Evolutionary conservation across 352 stramenopile species (phyloP).

Genomic region (Phytophthora fragariae): DNA sequence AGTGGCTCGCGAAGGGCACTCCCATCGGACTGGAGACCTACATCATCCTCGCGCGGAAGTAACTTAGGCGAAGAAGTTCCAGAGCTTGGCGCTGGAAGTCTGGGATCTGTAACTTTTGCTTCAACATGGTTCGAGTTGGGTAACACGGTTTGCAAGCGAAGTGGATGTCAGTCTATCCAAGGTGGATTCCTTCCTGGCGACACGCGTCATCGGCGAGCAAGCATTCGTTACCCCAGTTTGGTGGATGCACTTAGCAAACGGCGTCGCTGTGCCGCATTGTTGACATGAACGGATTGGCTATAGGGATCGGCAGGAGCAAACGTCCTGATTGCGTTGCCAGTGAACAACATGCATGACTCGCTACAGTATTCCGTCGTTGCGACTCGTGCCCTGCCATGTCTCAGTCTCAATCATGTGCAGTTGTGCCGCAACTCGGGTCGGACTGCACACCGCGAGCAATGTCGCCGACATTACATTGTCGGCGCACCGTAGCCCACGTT

Average conservation of each 20-base stretch:
- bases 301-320: neutral
- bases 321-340: neutral
- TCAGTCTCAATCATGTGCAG: slow-evolving; percentile 20
- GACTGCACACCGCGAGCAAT: neutral
- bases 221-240: neutral
- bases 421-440: slow-evolving; percentile 3
- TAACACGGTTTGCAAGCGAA: slow-evolving; percentile 30
- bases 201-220: slow-evolving; percentile 13
- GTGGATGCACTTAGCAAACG: slow-evolving; percentile 5
- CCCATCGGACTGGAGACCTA: slow-evolving; percentile 68
- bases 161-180: slow-evolving; percentile 9
- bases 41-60: slow-evolving; percentile 55
- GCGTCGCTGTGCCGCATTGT: neutral
- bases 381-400: slow-evolving; percentile 15
- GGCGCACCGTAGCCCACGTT: neutral
- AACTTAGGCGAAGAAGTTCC: neutral
- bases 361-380: slow-evolving; percentile 7
- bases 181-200: neutral
- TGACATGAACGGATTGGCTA: neutral
- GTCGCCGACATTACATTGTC: neutral
- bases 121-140: slow-evolving; percentile 29
- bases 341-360: too few species aligned
- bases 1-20: slow-evolving; percentile 57
- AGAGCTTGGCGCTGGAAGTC: slow-evolving; percentile 8
- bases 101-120: slow-evolving; percentile 19